phyloP scores from a whole-genome alignment of 441 rosid genomes.

The Aleurites moluccanus region DNA sequence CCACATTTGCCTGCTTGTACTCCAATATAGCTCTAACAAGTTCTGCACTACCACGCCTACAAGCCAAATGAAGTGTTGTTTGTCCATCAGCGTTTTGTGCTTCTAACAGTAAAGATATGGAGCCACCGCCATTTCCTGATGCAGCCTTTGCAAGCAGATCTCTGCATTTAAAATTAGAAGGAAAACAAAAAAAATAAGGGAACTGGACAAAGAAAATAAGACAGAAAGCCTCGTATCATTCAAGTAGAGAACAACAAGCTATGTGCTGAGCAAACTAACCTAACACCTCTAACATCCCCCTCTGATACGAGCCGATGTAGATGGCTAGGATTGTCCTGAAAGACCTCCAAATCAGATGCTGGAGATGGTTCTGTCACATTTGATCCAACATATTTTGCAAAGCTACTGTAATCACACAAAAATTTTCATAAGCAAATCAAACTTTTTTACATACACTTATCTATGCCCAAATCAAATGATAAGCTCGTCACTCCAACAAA shows the following conservation, averaged over 20 bases:
- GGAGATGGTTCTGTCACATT: slow-evolving; percentile 53
- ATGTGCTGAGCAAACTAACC: background rate
- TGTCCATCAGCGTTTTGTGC: slow-evolving; percentile 95
- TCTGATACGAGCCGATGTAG: slow-evolving; percentile 78
- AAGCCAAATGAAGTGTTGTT: slow-evolving; percentile 96
- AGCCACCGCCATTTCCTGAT: slow-evolving; percentile 46
- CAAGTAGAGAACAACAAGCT: background rate
- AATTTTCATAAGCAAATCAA: slow-evolving; percentile 5
- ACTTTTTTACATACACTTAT: background rate
- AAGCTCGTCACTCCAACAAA: background rate
- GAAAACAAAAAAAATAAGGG: no score
- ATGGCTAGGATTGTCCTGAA: slow-evolving; percentile 55
- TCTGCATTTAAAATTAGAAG: slow-evolving; percentile 37
- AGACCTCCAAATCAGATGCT: slow-evolving; percentile 45
- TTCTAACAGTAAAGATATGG: slow-evolving; percentile 61
- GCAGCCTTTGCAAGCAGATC: slow-evolving; percentile 78
- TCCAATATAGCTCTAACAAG: slow-evolving; percentile 83
- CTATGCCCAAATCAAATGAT: background rate
- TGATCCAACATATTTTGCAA: slow-evolving; percentile 52
- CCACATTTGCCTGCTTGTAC: slow-evolving; percentile 70
- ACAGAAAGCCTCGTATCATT: background rate
- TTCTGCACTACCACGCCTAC: slow-evolving; percentile 94
- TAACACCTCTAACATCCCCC: slow-evolving; percentile 50
- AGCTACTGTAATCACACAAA: slow-evolving; percentile 51
- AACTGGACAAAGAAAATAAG: background rate